Conservation (phyloP, 495 filamentous ascomycete genomes). For the Trichocladium antarcticum region DNA sequence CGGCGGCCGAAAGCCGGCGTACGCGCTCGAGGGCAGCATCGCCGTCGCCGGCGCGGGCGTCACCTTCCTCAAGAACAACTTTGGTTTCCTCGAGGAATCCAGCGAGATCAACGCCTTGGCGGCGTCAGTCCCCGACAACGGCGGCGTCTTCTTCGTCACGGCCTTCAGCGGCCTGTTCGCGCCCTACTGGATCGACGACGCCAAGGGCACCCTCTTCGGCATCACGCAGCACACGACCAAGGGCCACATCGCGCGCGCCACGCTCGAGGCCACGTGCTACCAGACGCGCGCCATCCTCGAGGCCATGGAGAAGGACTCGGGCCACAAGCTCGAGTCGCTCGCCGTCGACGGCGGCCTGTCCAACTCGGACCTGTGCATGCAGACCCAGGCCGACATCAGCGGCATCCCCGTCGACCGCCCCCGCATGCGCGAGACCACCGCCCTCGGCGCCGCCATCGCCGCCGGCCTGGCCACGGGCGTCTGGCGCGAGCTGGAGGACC, state of each 20-base stretch:
- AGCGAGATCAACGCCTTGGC: conserved; percentile 75
- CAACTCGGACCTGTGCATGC: conserved; percentile 91
- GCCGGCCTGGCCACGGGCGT: conserved; percentile 78
- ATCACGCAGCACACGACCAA: conserved; percentile 85
- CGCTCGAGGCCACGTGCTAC: conserved; percentile 88
- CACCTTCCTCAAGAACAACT: conserved; percentile 82
- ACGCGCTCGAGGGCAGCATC: conserved; percentile 86
- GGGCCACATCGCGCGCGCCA: conserved; percentile 87
- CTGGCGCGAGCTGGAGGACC: conserved; percentile 70
- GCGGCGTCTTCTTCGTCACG: conserved; percentile 88
- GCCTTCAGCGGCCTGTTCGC: conserved; percentile 94
- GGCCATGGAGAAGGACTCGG: conserved; percentile 88
- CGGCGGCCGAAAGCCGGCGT: conserved; percentile 59
- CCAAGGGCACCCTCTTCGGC: conserved; percentile 83
- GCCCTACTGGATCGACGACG: conserved; percentile 98
- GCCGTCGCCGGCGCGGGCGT: conserved; percentile 85
- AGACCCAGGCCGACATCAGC: conserved; percentile 87
- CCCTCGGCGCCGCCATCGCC: conserved; percentile 86
- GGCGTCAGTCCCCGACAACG: conserved; percentile 71
- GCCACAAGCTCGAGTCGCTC: conserved; percentile 61
- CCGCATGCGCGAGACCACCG: conserved; percentile 86
- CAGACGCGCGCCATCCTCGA: conserved; percentile 92
- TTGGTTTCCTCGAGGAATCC: conserved; percentile 70
- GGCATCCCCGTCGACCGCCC: conserved; percentile 81
- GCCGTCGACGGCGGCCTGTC: conserved; percentile 93